Percentiles rank a stretch among this genome's conserved stretches.
Evolutionary conservation across 768 basidiomycete genomes (phyloP).

Genomic region (Termitomyces sp.): DNA sequence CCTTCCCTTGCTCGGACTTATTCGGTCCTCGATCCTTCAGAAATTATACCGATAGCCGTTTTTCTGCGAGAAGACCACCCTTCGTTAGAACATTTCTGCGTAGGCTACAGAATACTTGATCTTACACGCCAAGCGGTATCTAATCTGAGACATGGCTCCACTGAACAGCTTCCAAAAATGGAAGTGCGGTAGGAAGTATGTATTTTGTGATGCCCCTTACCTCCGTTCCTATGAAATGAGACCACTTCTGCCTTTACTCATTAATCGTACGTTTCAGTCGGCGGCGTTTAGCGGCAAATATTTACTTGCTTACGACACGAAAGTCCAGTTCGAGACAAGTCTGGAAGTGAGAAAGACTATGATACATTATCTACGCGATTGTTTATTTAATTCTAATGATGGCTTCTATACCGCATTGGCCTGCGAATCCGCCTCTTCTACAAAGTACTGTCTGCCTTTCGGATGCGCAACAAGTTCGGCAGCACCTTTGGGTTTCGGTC

Average conservation of each 20-base stretch:
- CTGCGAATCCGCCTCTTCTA: conserved; percentile 13
- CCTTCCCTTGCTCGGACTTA: background rate
- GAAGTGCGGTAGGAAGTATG: background rate
- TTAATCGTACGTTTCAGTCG: background rate
- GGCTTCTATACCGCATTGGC: background rate
- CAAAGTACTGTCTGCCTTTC: conserved; percentile 41
- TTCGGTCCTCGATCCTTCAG: background rate
- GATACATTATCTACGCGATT: background rate
- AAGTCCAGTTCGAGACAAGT: background rate
- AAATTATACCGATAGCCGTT: background rate
- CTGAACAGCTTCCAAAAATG: background rate
- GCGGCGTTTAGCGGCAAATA: background rate
- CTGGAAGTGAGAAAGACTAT: background rate
- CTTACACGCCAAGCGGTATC: background rate
- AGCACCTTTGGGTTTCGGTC: conserved; percentile 50
- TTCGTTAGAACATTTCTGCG: background rate
- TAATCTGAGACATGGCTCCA: background rate
- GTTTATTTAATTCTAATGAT: background rate
- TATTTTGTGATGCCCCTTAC: background rate
- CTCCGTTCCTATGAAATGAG: background rate
- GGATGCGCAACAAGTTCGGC: conserved; percentile 26
- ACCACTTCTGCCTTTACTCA: background rate
- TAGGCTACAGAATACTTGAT: background rate
- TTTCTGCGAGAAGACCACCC: background rate
- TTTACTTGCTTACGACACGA: background rate